Percentiles rank a stretch among this genome's conserved stretches.
Evolutionary conservation across 345 rosid genomes (phyloP).

Genomic region (Limnanthes douglasii): DNA sequence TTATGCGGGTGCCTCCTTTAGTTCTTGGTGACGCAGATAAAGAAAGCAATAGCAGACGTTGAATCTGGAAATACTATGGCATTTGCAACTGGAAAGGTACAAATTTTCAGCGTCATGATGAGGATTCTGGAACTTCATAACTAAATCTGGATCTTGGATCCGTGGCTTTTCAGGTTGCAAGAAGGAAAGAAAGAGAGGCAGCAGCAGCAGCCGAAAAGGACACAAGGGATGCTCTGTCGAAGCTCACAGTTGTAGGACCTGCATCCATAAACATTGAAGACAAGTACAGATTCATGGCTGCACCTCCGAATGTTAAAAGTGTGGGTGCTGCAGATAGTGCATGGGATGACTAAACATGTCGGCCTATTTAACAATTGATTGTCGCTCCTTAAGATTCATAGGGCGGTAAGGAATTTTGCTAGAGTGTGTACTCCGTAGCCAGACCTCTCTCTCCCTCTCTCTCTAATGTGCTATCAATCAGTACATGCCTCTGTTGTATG

Average conservation of each 20-base stretch:
- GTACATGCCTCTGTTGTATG: background rate
- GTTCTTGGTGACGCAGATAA: slow-evolving; percentile 22
- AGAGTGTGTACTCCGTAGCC: background rate
- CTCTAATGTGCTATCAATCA: background rate
- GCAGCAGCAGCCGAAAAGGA: slow-evolving; percentile 17
- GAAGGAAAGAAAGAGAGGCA: slow-evolving; percentile 25
- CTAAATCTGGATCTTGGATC: background rate
- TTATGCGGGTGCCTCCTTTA: slow-evolving; percentile 3
- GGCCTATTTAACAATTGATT: background rate
- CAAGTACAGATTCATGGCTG: slow-evolving; percentile 24
- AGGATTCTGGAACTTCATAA: background rate
- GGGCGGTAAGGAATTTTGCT: slow-evolving; percentile 6
- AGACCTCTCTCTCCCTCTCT: background rate
- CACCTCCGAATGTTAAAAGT: slow-evolving; percentile 11
- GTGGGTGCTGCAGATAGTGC: slow-evolving; percentile 28
- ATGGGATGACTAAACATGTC: slow-evolving; percentile 19
- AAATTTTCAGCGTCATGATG: background rate
- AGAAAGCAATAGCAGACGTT: slow-evolving; percentile 18
- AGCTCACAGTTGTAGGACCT: slow-evolving; percentile 8
- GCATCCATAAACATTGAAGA: slow-evolving; percentile 20
- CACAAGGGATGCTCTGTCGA: slow-evolving; percentile 12
- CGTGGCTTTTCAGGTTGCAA: slow-evolving; percentile 13
- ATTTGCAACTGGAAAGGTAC: slow-evolving; percentile 28
- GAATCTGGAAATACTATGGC: slow-evolving; percentile 18
- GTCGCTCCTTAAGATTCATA: slow-evolving; percentile 1